These are phyloP conservation scores for Simplicillium aogashimaense DNA, from an alignment of 2,329 filamentous ascomycete species.

Conservation along the genomic window DNA sequence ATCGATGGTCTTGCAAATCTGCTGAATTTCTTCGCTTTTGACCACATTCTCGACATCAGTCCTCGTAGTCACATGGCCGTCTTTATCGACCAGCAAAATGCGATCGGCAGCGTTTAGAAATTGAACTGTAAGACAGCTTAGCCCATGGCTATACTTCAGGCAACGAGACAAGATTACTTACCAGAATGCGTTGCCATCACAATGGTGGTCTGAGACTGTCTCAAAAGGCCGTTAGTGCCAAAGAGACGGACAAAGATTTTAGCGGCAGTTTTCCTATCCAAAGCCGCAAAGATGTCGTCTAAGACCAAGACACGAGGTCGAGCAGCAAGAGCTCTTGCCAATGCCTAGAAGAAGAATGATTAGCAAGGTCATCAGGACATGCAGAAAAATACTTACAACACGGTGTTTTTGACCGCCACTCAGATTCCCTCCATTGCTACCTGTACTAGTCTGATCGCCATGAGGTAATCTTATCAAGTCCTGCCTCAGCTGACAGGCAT, in stretches of 20 bases:
- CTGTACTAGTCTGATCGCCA: conserved; percentile 12
- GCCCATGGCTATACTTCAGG: no score
- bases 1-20: no score
- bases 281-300: conserved; percentile 8
- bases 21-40: no score
- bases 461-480: conserved; percentile 12
- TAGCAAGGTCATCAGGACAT: no score
- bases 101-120: no score
- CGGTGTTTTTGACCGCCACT: conserved; percentile 18
- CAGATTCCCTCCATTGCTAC: conserved; percentile 11
- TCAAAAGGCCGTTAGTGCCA: not conserved
- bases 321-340: conserved; percentile 15
- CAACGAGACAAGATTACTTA: not conserved
- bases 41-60: no score
- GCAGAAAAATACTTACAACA: conserved; percentile 1
- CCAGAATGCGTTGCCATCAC: not conserved
- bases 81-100: no score
- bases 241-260: not conserved
- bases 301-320: conserved; percentile 14
- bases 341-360: conserved; percentile 2
- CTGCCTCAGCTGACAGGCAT: conserved; percentile 9
- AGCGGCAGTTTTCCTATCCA: not conserved
- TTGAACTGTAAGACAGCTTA: no score
- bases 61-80: no score
- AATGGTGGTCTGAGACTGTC: not conserved